Percentiles rank a stretch among this genome's conserved stretches.
These are phyloP conservation scores for Coprinellus micaceus DNA, from an alignment of 768 basidiomycete species.

Conservation along the genomic window DNA sequence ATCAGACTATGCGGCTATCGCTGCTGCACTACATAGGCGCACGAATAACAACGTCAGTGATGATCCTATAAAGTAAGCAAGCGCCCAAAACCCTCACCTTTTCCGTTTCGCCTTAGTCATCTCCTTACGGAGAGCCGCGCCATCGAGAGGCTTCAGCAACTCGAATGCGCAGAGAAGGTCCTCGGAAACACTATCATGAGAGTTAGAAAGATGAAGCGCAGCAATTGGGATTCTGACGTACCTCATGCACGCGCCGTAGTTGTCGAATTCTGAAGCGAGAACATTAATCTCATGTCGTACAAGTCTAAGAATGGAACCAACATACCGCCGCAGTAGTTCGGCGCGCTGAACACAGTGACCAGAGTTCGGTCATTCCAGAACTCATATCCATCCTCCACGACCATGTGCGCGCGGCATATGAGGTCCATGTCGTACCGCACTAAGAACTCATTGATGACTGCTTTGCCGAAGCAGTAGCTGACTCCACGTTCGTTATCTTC, in stretches of 20 bases:
- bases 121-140: conserved; percentile 91
- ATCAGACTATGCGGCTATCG: background rate
- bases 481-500: conserved; percentile 99
- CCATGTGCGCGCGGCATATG: conserved; percentile 99
- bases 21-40: background rate
- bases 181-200: conserved; percentile 75
- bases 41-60: background rate
- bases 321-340: conserved; percentile 94
- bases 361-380: conserved; percentile 99
- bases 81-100: conserved; percentile 51
- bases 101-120: conserved; percentile 99
- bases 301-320: conserved; percentile 14
- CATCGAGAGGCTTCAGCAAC: conserved; percentile 91
- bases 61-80: background rate
- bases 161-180: conserved; percentile 98
- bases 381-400: conserved; percentile 98
- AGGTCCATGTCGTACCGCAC: conserved; percentile 97
- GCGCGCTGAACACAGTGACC: conserved; percentile 98
- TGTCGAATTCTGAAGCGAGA: conserved; percentile 72
- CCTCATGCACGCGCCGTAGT: conserved; percentile 96
- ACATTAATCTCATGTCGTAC: conserved; percentile 17
- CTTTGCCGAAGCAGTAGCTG: conserved; percentile 98
- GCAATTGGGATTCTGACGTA: conserved; percentile 27
- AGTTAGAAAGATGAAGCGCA: conserved; percentile 14
- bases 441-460: conserved; percentile 94